Percentiles rank a stretch among this genome's conserved stretches.
These are phyloP conservation scores for Luvunga scandens DNA, from an alignment of 345 rosid species.

Conservation along the genomic window DNA sequence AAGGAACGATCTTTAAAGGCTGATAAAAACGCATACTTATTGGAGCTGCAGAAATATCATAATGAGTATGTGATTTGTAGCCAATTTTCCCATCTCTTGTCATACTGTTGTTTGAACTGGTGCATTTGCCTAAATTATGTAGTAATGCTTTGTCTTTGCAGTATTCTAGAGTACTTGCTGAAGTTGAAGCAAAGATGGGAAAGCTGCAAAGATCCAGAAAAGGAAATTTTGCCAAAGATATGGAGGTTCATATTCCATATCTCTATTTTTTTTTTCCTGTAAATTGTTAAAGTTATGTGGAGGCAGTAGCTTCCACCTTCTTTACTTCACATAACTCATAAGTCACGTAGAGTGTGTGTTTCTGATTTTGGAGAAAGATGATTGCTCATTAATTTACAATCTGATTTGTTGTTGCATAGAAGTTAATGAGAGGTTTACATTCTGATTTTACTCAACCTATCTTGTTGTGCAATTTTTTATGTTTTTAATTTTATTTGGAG, in stretches of 20 bases:
- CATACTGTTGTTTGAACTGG: background rate
- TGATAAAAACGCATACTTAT: constrained; percentile 51
- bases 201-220: constrained; percentile 65
- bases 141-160: constrained; percentile 39
- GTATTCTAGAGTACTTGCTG: constrained; percentile 69
- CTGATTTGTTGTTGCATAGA: background rate
- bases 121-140: constrained; percentile 15
- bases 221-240: constrained; percentile 48
- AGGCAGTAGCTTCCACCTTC: constrained; percentile 3
- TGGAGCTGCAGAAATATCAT: constrained; percentile 70
- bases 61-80: constrained; percentile 57
- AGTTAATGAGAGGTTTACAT: constrained; percentile 7
- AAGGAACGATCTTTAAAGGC: constrained; percentile 51
- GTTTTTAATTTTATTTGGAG: background rate
- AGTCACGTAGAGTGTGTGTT: background rate
- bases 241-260: constrained; percentile 56
- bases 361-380: background rate
- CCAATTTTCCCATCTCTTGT: background rate
- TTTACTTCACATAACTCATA: background rate
- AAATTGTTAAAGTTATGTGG: background rate
- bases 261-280: constrained; percentile 6
- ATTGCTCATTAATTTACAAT: background rate
- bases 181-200: constrained; percentile 76
- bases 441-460: background rate
- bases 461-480: background rate